A percentile compares a stretch with the other conserved stretches of the same genome.
These are phyloP conservation scores for Ceratocystis papillata DNA, from an alignment of 2,329 filamentous ascomycete genomes.

Conservation along the genomic window DNA sequence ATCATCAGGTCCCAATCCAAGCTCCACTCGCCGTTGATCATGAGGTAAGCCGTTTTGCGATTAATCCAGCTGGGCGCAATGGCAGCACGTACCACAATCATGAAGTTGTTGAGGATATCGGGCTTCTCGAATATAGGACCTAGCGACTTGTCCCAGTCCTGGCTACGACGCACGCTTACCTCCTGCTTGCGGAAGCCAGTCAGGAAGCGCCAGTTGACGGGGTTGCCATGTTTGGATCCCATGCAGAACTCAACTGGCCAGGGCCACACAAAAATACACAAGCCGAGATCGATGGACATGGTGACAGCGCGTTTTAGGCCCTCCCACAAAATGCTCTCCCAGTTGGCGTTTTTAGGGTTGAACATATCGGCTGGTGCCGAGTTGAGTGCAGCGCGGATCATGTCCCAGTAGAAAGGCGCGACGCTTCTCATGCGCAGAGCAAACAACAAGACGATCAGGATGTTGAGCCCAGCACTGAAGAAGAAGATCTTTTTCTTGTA, in stretches of 20 bases:
- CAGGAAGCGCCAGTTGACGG: constrained; percentile 59
- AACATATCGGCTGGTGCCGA: constrained; percentile 57
- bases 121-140: constrained; percentile 38
- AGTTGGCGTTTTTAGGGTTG: constrained; percentile 45
- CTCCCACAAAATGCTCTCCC: constrained; percentile 45
- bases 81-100: constrained; percentile 54
- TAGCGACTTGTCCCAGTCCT: constrained; percentile 56
- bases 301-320: constrained; percentile 50
- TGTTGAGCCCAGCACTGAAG: constrained; percentile 67
- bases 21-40: constrained; percentile 78
- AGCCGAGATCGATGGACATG: constrained; percentile 63
- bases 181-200: constrained; percentile 71
- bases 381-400: constrained; percentile 55
- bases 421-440: constrained; percentile 58
- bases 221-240: constrained; percentile 47
- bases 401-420: constrained; percentile 59
- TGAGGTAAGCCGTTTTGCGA: constrained; percentile 76
- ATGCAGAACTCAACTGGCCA: constrained; percentile 65
- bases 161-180: constrained; percentile 68
- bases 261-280: constrained; percentile 57
- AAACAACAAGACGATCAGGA: constrained; percentile 53
- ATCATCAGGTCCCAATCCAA: constrained; percentile 78
- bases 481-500: constrained; percentile 77
- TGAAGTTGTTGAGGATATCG: constrained; percentile 43
- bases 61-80: constrained; percentile 55